A percentile compares a stretch with the other conserved stretches of the same genome.
These are phyloP conservation scores for Penicillium canescens DNA, from an alignment of 495 filamentous ascomycete genomes.

Conservation along the genomic window DNA sequence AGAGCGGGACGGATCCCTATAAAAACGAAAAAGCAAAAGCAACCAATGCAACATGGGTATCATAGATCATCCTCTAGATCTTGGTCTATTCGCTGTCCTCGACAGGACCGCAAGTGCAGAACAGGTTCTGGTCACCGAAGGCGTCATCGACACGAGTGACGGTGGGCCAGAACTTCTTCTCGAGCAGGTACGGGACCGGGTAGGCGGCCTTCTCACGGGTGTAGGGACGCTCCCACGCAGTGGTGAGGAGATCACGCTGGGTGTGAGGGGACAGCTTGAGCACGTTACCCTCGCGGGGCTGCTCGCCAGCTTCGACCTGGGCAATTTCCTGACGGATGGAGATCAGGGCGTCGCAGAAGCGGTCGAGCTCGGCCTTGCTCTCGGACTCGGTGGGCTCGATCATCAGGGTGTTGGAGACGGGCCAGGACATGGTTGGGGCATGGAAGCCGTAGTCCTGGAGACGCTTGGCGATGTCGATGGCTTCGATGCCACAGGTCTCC, in stretches of 20 bases:
- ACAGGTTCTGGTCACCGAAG: constrained; percentile 89
- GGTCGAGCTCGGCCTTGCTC: constrained; percentile 89
- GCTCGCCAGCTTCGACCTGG: constrained; percentile 77
- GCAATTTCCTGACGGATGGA: constrained; percentile 85
- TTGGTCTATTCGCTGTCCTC: constrained; percentile 42
- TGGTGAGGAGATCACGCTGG: constrained; percentile 70
- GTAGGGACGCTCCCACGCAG: constrained; percentile 78
- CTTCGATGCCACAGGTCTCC: constrained; percentile 82
- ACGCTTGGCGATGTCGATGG: constrained; percentile 96
- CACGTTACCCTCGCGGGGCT: constrained; percentile 81
- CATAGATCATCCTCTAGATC: constrained; percentile 21
- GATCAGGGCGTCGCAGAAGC: constrained; percentile 92
- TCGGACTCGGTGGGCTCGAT: constrained; percentile 98
- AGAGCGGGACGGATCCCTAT: constrained; percentile 6
- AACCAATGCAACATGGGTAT: constrained; percentile 40
- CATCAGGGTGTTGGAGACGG: constrained; percentile 95
- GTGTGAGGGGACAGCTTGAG: constrained; percentile 92
- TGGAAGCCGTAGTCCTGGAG: constrained; percentile 99
- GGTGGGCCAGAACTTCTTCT: constrained; percentile 98
- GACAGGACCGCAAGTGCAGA: constrained; percentile 92
- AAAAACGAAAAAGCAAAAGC: constrained; percentile 11
- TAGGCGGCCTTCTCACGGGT: constrained; percentile 84
- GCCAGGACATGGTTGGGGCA: constrained; percentile 98
- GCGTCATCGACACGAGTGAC: constrained; percentile 91
- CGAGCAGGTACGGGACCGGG: constrained; percentile 77